Evolutionary conservation across 495 filamentous ascomycete genomes (phyloP).

Genomic region (Penicillium argentinense): DNA sequence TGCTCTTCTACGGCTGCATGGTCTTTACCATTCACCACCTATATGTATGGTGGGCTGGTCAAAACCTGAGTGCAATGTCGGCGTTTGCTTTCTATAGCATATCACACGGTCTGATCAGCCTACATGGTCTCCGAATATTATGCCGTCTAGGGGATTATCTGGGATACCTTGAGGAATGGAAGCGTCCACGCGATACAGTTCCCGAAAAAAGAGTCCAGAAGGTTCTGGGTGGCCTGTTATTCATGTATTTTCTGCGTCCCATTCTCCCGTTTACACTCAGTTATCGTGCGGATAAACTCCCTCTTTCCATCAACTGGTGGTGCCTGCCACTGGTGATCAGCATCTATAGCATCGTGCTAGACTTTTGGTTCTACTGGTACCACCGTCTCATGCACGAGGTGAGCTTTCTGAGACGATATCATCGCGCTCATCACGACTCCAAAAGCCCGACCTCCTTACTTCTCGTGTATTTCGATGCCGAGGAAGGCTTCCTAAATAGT

Average conservation of each 20-base stretch:
- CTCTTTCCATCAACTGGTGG: conserved; percentile 19
- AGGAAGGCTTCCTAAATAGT: conserved; percentile 41
- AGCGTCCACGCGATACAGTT: background rate
- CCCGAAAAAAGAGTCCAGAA: background rate
- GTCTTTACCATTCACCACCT: no score
- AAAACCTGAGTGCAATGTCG: no score
- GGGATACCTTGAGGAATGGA: no score
- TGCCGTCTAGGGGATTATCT: no score
- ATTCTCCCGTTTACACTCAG: conserved; percentile 31
- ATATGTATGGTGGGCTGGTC: no score
- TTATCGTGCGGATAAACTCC: conserved; percentile 24
- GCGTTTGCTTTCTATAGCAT: no score
- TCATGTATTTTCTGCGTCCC: conserved; percentile 12
- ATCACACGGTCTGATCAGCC: no score
- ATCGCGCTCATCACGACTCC: conserved; percentile 42
- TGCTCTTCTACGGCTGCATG: no score
- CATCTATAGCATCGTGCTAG: conserved; percentile 35
- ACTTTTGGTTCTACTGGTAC: conserved; percentile 46
- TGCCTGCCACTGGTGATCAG: conserved; percentile 31
- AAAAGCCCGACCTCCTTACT: conserved; percentile 39
- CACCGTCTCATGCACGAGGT: conserved; percentile 38
- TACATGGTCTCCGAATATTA: no score
- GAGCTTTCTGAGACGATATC: conserved; percentile 34
- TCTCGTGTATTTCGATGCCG: conserved; percentile 31
- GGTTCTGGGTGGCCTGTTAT: background rate